phyloP scores from a whole-genome alignment of 2,329 filamentous ascomycete genomes.

The Colletotrichum sp. region DNA sequence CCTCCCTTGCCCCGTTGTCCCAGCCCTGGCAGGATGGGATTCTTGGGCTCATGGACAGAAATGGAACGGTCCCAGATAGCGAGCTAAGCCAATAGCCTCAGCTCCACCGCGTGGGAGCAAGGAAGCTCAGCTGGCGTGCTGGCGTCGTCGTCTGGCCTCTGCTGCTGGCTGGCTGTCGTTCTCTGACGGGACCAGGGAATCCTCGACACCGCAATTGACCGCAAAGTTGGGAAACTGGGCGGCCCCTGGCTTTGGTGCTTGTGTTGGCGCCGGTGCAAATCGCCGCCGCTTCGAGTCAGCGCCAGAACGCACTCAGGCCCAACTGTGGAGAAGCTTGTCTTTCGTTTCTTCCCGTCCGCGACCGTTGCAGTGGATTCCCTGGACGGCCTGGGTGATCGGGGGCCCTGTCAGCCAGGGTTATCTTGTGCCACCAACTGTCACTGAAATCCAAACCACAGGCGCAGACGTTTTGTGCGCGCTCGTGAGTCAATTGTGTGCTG shows the following conservation, averaged over 20 bases:
- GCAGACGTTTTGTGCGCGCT: not conserved
- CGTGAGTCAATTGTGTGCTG: not conserved
- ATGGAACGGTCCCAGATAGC: not conserved
- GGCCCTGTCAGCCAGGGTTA: not conserved
- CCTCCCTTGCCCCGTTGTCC: not conserved
- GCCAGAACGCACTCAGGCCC: conserved; percentile 37
- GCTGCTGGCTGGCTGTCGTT: conserved; percentile 1
- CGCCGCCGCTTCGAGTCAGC: conserved; percentile 18
- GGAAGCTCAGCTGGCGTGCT: conserved; percentile 4
- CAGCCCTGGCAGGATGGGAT: not conserved
- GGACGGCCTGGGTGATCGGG: not conserved
- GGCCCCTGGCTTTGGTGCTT: not conserved
- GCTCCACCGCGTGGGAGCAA: conserved; percentile 14
- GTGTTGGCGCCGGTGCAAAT: conserved; percentile 19
- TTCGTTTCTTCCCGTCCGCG: conserved; percentile 22
- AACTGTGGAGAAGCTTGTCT: conserved; percentile 36
- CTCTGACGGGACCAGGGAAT: not conserved
- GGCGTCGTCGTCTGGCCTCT: not conserved
- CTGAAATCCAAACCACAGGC: not conserved
- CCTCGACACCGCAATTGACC: conserved; percentile 5
- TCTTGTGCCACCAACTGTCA: not conserved
- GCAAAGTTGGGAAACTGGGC: conserved; percentile 3
- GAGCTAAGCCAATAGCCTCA: conserved; percentile 1
- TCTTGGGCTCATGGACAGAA: not conserved
- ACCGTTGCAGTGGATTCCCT: conserved; percentile 13